Evolutionary conservation across 176 grass and related monocot species (phyloP).

Genomic region (Eleusine coracana): DNA sequence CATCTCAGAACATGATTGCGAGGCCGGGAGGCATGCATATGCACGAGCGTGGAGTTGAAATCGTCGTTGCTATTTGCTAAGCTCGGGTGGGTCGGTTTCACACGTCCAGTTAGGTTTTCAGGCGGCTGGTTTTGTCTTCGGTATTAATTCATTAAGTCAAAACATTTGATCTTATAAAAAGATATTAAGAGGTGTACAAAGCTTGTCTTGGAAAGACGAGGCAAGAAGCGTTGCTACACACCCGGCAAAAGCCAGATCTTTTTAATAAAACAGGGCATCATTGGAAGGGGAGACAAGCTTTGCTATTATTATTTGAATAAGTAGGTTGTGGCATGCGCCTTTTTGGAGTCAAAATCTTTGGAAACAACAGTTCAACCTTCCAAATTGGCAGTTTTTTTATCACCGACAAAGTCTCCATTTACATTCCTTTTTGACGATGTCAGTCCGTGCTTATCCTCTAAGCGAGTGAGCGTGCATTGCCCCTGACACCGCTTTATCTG

Average conservation of each 20-base stretch:
- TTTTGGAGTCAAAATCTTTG: constrained; percentile 19
- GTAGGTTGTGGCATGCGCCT: neutral
- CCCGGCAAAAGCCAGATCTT: neutral
- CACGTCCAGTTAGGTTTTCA: neutral
- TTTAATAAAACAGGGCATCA: neutral
- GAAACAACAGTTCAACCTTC: constrained; percentile 32
- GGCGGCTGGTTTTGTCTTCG: neutral
- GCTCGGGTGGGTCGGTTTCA: neutral
- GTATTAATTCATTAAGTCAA: neutral
- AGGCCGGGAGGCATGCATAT: neutral
- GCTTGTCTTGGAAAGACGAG: neutral
- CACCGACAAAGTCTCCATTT: constrained; percentile 13
- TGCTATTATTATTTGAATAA: constrained; percentile 3
- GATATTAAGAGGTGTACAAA: no score
- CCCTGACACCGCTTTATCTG: neutral
- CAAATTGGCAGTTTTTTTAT: constrained; percentile 37
- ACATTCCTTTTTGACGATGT: constrained; percentile 49
- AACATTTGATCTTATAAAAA: neutral
- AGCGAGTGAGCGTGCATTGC: constrained; percentile 18
- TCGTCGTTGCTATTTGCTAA: neutral
- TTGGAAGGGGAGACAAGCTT: neutral
- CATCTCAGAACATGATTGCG: constrained; percentile 8
- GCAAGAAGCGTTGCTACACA: constrained; percentile 1
- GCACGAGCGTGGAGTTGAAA: neutral
- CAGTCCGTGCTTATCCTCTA: neutral